phyloP scores from a whole-genome alignment of 2,329 filamentous ascomycete genomes.

The Aquanectria penicillioides region DNA sequence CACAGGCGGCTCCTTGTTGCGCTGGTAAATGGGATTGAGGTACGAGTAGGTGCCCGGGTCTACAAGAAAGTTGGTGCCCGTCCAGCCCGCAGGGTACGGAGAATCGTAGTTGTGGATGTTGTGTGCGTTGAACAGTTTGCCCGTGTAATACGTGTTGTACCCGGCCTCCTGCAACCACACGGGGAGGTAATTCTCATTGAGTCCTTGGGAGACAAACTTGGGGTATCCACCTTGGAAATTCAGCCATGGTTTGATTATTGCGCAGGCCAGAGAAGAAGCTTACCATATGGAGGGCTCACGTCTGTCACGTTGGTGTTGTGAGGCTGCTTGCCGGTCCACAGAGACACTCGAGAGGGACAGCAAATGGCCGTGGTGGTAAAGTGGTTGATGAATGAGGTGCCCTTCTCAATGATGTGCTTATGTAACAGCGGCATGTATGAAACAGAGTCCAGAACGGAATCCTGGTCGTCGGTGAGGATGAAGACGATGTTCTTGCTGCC shows the following conservation, averaged over 20 bases:
- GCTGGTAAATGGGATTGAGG: slow-evolving; percentile 60
- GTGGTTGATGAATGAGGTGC: slow-evolving; percentile 69
- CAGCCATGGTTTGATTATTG: not conserved
- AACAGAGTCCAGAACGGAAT: slow-evolving; percentile 68
- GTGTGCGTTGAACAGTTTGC: slow-evolving; percentile 77
- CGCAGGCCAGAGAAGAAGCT: not conserved
- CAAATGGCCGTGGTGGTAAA: slow-evolving; percentile 75
- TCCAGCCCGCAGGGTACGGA: slow-evolving; percentile 68
- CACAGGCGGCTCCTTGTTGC: slow-evolving; percentile 49
- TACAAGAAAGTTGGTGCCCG: slow-evolving; percentile 50
- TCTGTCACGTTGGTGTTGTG: slow-evolving; percentile 78
- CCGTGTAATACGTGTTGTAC: slow-evolving; percentile 77
- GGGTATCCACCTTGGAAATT: slow-evolving; percentile 59
- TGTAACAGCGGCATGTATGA: slow-evolving; percentile 68
- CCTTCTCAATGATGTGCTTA: slow-evolving; percentile 65
- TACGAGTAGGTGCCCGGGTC: slow-evolving; percentile 54
- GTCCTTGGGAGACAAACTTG: slow-evolving; percentile 72
- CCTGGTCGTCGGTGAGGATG: slow-evolving; percentile 75
- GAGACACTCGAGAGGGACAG: slow-evolving; percentile 72
- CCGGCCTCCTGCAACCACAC: slow-evolving; percentile 76
- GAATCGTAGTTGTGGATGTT: slow-evolving; percentile 68
- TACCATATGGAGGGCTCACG: slow-evolving; percentile 62
- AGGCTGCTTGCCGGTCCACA: slow-evolving; percentile 73
- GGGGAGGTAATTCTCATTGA: slow-evolving; percentile 74
- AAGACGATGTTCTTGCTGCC: slow-evolving; percentile 67